Conservation (phyloP, 2,329 filamentous ascomycete species). For the Penicillium concentricum region DNA sequence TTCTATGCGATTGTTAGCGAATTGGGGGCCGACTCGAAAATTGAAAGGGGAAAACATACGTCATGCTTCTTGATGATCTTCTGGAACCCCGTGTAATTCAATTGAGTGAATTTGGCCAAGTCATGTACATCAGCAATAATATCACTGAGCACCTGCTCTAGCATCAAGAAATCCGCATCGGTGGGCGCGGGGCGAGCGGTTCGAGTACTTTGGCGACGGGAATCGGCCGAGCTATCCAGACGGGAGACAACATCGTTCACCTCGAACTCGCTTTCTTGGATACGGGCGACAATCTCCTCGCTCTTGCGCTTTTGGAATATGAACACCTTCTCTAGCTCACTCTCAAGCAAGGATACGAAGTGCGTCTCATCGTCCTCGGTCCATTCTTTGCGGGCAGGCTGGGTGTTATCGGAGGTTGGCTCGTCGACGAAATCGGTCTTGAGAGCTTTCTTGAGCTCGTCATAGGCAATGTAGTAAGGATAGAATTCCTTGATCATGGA, state of each 20-base stretch:
- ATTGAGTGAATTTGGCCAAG: slow-evolving; percentile 93
- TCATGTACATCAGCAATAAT: slow-evolving; percentile 99
- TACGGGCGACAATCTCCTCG: slow-evolving; percentile 89
- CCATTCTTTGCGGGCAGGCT: slow-evolving; percentile 66
- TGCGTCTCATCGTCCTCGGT: slow-evolving; percentile 85
- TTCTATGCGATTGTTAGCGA: slow-evolving; percentile 58
- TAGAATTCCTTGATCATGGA: slow-evolving; percentile 96
- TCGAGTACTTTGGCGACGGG: slow-evolving; percentile 32
- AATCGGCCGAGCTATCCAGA: slow-evolving; percentile 57
- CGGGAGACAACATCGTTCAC: slow-evolving; percentile 82
- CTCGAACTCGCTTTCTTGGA: slow-evolving; percentile 82
- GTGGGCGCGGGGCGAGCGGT: slow-evolving; percentile 51
- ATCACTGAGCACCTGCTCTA: slow-evolving; percentile 94
- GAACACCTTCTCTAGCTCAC: slow-evolving; percentile 95
- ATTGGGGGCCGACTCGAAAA: not conserved
- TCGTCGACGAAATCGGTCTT: slow-evolving; percentile 66
- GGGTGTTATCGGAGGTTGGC: slow-evolving; percentile 47
- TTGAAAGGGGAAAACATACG: slow-evolving; percentile 52
- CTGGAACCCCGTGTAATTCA: slow-evolving; percentile 99
- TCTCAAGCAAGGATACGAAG: slow-evolving; percentile 84
- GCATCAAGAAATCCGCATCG: slow-evolving; percentile 89
- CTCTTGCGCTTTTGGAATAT: slow-evolving; percentile 97
- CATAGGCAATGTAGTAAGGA: slow-evolving; percentile 98
- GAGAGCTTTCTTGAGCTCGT: slow-evolving; percentile 83
- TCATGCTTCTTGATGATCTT: slow-evolving; percentile 99